Percentiles rank a stretch among this genome's conserved stretches.
Conservation (phyloP, 805 yeast species). For the Barnettozyma siamensis region DNA sequence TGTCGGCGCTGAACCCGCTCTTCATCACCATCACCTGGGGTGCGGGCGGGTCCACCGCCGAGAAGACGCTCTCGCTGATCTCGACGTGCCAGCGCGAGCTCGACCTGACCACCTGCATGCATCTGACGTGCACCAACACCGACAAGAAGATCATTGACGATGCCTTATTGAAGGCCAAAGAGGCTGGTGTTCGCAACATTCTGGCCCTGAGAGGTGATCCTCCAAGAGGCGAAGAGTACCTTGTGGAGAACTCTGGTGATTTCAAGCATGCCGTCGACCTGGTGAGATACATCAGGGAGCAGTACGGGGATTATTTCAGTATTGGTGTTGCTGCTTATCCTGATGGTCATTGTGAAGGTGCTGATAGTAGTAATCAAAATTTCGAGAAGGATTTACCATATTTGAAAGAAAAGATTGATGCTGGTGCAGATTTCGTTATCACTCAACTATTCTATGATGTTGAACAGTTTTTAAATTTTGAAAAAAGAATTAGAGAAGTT, state of each 20-base stretch:
- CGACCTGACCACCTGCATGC: slow-evolving; percentile 87
- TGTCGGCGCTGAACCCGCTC: slow-evolving; percentile 82
- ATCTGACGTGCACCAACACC: slow-evolving; percentile 94
- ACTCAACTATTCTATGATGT: slow-evolving; percentile 90
- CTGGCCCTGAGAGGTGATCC: slow-evolving; percentile 96
- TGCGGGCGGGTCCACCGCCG: slow-evolving; percentile 93
- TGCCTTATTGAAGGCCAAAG: slow-evolving; percentile 67
- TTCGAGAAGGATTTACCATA: slow-evolving; percentile 68
- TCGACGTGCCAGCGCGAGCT: slow-evolving; percentile 67
- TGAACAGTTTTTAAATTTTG: slow-evolving; percentile 67
- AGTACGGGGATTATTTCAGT: slow-evolving; percentile 79
- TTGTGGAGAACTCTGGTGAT: slow-evolving; percentile 33
- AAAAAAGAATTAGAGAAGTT: slow-evolving; percentile 39
- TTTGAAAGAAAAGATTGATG: slow-evolving; percentile 76
- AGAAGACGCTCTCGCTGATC: slow-evolving; percentile 81
- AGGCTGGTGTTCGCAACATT: slow-evolving; percentile 78
- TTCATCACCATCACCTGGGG: slow-evolving; percentile 98
- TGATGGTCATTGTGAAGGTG: slow-evolving; percentile 92
- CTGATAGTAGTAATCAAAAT: slow-evolving; percentile 60
- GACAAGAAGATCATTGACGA: slow-evolving; percentile 68
- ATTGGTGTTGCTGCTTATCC: slow-evolving; percentile 98
- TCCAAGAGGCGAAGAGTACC: slow-evolving; percentile 68
- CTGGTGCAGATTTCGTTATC: slow-evolving; percentile 92
- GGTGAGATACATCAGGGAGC: slow-evolving; percentile 66
- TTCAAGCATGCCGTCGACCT: slow-evolving; percentile 82